Evolutionary conservation across 2,329 filamentous ascomycete genomes (phyloP).

Genomic region (Fusarium sp.): DNA sequence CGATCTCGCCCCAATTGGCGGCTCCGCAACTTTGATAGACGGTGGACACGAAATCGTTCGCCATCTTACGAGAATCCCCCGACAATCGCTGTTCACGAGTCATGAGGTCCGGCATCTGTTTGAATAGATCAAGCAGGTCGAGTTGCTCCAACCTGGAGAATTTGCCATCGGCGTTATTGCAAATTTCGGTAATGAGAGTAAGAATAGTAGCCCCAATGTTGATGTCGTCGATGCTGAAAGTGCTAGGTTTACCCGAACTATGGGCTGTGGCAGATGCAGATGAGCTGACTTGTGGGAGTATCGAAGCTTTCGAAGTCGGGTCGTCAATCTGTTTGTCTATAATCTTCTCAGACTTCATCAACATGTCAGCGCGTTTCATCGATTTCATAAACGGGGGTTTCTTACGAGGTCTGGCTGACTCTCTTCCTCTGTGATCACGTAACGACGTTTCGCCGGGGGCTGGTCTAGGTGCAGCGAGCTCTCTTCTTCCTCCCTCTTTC

Average conservation of each 20-base stretch:
- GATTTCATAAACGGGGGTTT: neutral
- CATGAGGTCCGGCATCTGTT: slow-evolving; percentile 28
- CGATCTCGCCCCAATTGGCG: slow-evolving; percentile 25
- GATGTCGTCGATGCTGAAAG: slow-evolving; percentile 7
- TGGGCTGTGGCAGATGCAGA: neutral
- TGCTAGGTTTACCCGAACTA: too few relatives aligned
- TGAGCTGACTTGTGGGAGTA: neutral
- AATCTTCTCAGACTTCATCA: neutral
- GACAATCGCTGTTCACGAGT: slow-evolving; percentile 3
- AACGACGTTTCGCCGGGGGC: neutral
- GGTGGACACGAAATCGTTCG: slow-evolving; percentile 9
- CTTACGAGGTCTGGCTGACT: neutral
- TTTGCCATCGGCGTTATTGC: neutral
- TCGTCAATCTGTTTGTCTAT: neutral
- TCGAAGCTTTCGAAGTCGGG: neutral
- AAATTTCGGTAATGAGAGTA: slow-evolving; percentile 13
- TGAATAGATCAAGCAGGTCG: slow-evolving; percentile 8
- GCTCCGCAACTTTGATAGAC: slow-evolving; percentile 20
- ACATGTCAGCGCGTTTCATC: neutral
- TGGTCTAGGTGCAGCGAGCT: neutral
- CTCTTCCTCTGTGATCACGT: neutral
- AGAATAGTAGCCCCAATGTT: slow-evolving; percentile 9
- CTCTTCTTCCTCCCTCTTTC: neutral
- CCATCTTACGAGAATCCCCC: neutral
- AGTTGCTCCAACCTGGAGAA: slow-evolving; percentile 2